A percentile compares a stretch with the other conserved stretches of the same genome.
These are phyloP conservation scores for Myxozyma neglecta DNA, from an alignment of 805 yeast species.

Conservation along the genomic window DNA sequence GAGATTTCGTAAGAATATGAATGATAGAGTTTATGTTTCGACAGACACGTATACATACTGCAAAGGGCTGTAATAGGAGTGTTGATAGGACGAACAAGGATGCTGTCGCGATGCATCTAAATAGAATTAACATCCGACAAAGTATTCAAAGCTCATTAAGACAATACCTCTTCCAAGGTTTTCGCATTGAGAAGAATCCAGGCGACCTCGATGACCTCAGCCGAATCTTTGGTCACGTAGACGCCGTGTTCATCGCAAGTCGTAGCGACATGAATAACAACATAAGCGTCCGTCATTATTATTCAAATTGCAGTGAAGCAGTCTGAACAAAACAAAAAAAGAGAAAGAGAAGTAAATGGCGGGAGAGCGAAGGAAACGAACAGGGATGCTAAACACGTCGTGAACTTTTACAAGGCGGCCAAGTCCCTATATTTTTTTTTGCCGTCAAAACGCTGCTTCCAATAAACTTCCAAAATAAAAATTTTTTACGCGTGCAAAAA, in stretches of 20 bases:
- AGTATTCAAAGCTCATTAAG: not conserved
- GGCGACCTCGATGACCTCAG: slow-evolving; percentile 65
- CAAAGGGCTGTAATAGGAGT: slow-evolving; percentile 61
- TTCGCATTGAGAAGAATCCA: slow-evolving; percentile 64
- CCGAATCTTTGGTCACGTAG: slow-evolving; percentile 62
- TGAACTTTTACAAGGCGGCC: not conserved
- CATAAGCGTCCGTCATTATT: slow-evolving; percentile 55
- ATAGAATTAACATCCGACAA: not conserved
- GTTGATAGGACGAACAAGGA: slow-evolving; percentile 59
- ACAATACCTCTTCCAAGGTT: slow-evolving; percentile 44
- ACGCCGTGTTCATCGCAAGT: slow-evolving; percentile 66
- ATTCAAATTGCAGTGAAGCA: not conserved
- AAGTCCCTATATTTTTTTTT: not conserved
- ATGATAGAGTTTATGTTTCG: not conserved
- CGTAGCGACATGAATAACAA: slow-evolving; percentile 61
- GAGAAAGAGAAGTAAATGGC: not conserved
- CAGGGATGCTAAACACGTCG: not conserved
- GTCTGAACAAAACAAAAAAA: not conserved
- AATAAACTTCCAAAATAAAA: no score
- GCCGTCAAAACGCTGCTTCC: not conserved
- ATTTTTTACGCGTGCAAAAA: no score
- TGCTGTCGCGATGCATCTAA: slow-evolving; percentile 45
- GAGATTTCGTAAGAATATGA: not conserved
- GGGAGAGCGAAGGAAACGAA: not conserved
- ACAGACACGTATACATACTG: slow-evolving; percentile 25